Base-by-base conservation (phyloP, 2,329 filamentous ascomycete species). In the Colletotrichum destructivum region DNA sequence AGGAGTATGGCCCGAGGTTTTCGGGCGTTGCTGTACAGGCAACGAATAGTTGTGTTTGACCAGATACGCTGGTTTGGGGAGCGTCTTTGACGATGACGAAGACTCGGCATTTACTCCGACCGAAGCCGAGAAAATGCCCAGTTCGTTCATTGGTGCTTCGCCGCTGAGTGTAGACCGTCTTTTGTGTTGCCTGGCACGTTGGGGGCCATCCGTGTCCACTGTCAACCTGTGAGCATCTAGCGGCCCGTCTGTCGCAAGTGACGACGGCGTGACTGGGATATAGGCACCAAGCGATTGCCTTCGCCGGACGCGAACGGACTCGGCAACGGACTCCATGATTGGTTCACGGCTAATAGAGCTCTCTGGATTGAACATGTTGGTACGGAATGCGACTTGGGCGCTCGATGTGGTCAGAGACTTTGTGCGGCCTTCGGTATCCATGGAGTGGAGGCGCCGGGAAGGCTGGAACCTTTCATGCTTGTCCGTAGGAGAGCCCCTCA, bases 41-140 rank as follows among this genome's bases (percentile, higher is more conserved):
- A 73, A 51, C 26, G 73, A 74, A 23, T 74, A 74, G n/a, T 74
- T 74, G 18, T 71, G 67, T 44, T 75, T 77, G 6, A 74, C 73
- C 12, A 76, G 63, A 31, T 75, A 55, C n/a, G 76, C 71, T 1
- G 76, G 75, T 26, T 77, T 77, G 1, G 76, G 75, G 4, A 73
- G 69, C 9, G 70, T 51, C 57, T 62, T 69, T 2, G 75, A 49
- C 2, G 74, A 74, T 26, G 63, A 65, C 2, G 62, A 31, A 8
- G 70, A 44, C 3, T 69, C 63, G 8, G 51, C 57, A 15, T 69
- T 61, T 18, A 71, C 12, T 21, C 49, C n/a, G 13, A 35, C 12
- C 49, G 70, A 42, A 60, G 56, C 26, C 15, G 57, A 63, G 42
- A 66, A 72, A 16, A 72, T 74, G 13, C 65, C 54, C 23, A 72